phyloP scores from a whole-genome alignment of 768 basidiomycete species.

The Tubosaeta sp. region DNA sequence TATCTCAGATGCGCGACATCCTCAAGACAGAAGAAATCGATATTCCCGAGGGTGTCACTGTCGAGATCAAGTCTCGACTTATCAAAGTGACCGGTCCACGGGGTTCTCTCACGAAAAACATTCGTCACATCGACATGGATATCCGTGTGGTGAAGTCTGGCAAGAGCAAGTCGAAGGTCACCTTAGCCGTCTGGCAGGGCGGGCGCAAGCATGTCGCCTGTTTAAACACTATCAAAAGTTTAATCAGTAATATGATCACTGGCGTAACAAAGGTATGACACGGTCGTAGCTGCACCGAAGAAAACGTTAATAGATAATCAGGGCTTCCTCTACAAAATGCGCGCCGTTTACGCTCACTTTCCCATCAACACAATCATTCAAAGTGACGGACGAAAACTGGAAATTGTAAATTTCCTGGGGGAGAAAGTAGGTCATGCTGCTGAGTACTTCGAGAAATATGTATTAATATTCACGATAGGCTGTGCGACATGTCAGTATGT shows the following conservation, averaged over 20 bases:
- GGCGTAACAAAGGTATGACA: slow-evolving; percentile 86
- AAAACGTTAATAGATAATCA: slow-evolving; percentile 28
- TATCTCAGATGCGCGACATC: slow-evolving; percentile 81
- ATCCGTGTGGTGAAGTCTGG: slow-evolving; percentile 71
- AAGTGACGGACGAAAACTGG: slow-evolving; percentile 62
- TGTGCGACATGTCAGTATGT: slow-evolving; percentile 89
- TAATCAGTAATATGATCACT: slow-evolving; percentile 96
- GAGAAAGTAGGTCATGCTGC: slow-evolving; percentile 64
- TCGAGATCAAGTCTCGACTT: slow-evolving; percentile 85
- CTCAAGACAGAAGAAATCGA: slow-evolving; percentile 91
- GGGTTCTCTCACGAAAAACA: slow-evolving; percentile 87
- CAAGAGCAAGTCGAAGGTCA: slow-evolving; percentile 70
- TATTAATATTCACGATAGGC: slow-evolving; percentile 44
- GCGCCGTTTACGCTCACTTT: slow-evolving; percentile 99
- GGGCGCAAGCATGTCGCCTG: slow-evolving; percentile 98
- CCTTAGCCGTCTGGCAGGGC: slow-evolving; percentile 96
- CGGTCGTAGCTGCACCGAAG: neutral
- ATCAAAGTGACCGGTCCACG: slow-evolving; percentile 92
- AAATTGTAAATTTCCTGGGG: slow-evolving; percentile 94
- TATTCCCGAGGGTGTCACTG: slow-evolving; percentile 80
- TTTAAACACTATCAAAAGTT: slow-evolving; percentile 89
- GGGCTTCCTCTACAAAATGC: slow-evolving; percentile 99
- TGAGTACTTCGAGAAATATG: neutral
- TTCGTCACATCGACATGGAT: slow-evolving; percentile 94
- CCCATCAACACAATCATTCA: slow-evolving; percentile 98